Evolutionary conservation across 805 yeast genomes (phyloP).

Genomic region (Candida patagonica): DNA sequence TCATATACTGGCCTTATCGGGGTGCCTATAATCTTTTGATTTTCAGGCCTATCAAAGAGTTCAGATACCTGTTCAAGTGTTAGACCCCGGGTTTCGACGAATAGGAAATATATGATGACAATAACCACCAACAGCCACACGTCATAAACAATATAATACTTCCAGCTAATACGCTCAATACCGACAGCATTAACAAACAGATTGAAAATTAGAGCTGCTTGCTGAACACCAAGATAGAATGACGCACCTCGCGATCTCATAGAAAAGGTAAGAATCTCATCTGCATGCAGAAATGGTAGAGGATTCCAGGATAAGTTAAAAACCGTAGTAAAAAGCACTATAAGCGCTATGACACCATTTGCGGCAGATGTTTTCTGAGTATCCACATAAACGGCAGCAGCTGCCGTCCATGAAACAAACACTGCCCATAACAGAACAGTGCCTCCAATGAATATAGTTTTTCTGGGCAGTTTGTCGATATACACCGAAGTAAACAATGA

Average conservation of each 20-base stretch:
- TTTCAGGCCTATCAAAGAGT: constrained; percentile 26
- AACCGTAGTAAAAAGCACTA: constrained; percentile 1
- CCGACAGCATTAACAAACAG: constrained; percentile 33
- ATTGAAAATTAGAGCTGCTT: constrained; percentile 20
- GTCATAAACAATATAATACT: constrained; percentile 29
- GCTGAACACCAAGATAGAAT: not conserved
- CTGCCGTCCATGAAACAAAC: constrained; percentile 6
- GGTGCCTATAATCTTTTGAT: constrained; percentile 1
- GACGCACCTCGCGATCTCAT: constrained; percentile 4
- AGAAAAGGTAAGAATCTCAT: constrained; percentile 6
- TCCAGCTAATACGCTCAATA: constrained; percentile 35
- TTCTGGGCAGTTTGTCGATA: constrained; percentile 56
- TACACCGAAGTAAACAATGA: constrained; percentile 3
- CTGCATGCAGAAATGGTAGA: not conserved
- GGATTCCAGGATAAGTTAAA: constrained; percentile 1
- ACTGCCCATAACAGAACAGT: constrained; percentile 42
- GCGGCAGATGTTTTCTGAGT: not conserved
- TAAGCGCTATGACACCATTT: not conserved
- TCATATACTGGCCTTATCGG: no score
- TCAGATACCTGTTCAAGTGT: constrained; percentile 72
- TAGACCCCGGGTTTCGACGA: constrained; percentile 69
- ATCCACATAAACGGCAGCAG: constrained; percentile 3
- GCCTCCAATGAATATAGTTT: constrained; percentile 49
- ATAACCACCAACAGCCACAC: constrained; percentile 26
- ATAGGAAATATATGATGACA: constrained; percentile 49